Evolutionary conservation across 768 basidiomycete species (phyloP), one percentile per base, ranked within the genome.

Genomic region (Filobasidium wieringae): DNA sequence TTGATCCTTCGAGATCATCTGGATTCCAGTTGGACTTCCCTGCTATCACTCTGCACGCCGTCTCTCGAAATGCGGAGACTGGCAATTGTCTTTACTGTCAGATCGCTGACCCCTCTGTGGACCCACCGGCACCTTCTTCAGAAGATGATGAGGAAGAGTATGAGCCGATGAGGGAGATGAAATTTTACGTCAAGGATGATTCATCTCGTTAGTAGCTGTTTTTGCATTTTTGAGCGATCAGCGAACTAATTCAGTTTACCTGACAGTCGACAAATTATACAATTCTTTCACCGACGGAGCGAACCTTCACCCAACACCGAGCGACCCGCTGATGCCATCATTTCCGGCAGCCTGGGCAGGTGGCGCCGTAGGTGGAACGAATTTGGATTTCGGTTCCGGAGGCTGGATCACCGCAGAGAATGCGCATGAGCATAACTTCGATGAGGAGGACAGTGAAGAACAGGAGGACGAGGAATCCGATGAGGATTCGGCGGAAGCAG

Each of bases 21-120:
- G 90, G 88, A 15, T 85, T 96, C 74, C 82, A 86, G 63, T 81
- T 97, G 68, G 78, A 84, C 57, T 97, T 93, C 72, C 89, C 88
- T 9, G 78, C 84, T 5, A 87, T 99, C 68, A 93, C 89, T 0
- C 80, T 99, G 1, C 95, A 99, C 66, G 95, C 95, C 26, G 80
- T 92, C 54, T 88, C 90, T 0, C 79, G 80, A 2, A 80, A 82
- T 5, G 55, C 63, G 7, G 59, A 58, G 7, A 14, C 62, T 15
- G 57, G 65, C 8, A 60, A 70, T n/a, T 65, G 70, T 57, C 57
- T 97, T 69, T 97, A 96, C 73, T 95, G 91, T 70, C 95, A 99
- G 65, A 80, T 97, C 11, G 92, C 95, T 65, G 88, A 88, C 51
- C 74, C 75, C n/a, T 75, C 70, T 19, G 67, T 65, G 2, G 59